Base-by-base conservation (phyloP, 805 yeast genomes). In the Pichia paraexigua region DNA sequence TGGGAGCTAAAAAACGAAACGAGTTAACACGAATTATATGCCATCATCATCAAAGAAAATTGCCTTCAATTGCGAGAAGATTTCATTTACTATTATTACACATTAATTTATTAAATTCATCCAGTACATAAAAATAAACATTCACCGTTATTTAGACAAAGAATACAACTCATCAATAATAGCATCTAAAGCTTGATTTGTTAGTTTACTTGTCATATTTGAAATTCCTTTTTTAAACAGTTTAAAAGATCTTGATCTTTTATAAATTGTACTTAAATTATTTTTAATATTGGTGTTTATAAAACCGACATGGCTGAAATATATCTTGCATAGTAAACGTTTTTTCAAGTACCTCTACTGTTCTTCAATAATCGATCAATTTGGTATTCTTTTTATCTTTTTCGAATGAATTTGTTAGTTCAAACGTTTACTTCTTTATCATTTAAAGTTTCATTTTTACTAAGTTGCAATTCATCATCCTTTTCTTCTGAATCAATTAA, bases 401-500 rank as follows among this genome's bases (percentile, higher is more conserved):
- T 27, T 27, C 30, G 5, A 11, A 10, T 27, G 11, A 5, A 17
- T 6, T n/a, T 35, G 39, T 17, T 41, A 3, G 27, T 52, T 41
- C 37, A 35, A 57, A n/a, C 39, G 2, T 6, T 6, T 8, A n/a
- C 3, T 7, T 35, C 20, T n/a, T n/a, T n/a, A n/a, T 35, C 17
- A 17, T 17, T 35, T 32, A n/a, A 58, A n/a, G 49, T 54, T 17
- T 51, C 45, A 18, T 53, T 52, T 32, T 61, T 62, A 2, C 42
- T 42, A 7, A 22, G 43, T 2, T 53, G 50, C 7, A 50, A 8
- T 2, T 5, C 17, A 27, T 44, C 18, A 49, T 4, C 12, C 11
- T 44, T 71, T 18, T 67, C 71, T 42, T 64, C 63, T 48, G 71
- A 61, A 57, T 76, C 80, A 17, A 47, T 44, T 9, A 64, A 62